A percentile compares a stretch with the other conserved stretches of the same genome.
These are phyloP conservation scores for Oehlia diaphana DNA, from an alignment of 192 early-diverging fungal species.

Conservation along the genomic window DNA sequence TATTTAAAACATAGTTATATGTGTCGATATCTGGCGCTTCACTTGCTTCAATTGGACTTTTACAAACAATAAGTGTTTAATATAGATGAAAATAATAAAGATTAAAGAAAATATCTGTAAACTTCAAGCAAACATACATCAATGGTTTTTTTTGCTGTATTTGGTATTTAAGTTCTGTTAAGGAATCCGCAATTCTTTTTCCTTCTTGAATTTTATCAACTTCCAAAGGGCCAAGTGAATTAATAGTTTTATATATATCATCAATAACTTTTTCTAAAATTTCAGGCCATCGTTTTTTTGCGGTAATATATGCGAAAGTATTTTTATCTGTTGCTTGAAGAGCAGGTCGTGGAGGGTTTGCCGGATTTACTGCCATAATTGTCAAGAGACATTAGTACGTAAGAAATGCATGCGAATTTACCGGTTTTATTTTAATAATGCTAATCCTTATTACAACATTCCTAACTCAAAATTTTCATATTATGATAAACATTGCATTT, in stretches of 20 bases:
- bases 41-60: constrained; percentile 54
- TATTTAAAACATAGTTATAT: constrained; percentile 67
- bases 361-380: constrained; percentile 1
- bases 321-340: constrained; percentile 59
- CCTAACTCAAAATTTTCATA: too few species aligned
- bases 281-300: constrained; percentile 75
- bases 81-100: background rate
- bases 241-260: constrained; percentile 60
- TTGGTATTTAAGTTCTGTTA: constrained; percentile 73
- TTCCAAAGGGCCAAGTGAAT: constrained; percentile 32
- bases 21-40: constrained; percentile 50
- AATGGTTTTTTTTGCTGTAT: constrained; percentile 65
- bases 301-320: constrained; percentile 78
- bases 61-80: background rate
- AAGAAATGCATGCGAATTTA: background rate
- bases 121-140: constrained; percentile 32
- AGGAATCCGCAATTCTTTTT: constrained; percentile 60
- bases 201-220: constrained; percentile 59
- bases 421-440: too few species aligned
- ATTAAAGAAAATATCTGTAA: background rate
- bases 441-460: too few species aligned
- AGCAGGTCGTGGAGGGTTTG: constrained; percentile 61
- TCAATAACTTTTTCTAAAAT: constrained; percentile 82
- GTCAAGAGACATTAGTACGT: background rate
- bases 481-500: too few species aligned